These are phyloP conservation scores for Aquilaria yunnanensis DNA, from an alignment of 345 rosid species.

Conservation along the genomic window DNA sequence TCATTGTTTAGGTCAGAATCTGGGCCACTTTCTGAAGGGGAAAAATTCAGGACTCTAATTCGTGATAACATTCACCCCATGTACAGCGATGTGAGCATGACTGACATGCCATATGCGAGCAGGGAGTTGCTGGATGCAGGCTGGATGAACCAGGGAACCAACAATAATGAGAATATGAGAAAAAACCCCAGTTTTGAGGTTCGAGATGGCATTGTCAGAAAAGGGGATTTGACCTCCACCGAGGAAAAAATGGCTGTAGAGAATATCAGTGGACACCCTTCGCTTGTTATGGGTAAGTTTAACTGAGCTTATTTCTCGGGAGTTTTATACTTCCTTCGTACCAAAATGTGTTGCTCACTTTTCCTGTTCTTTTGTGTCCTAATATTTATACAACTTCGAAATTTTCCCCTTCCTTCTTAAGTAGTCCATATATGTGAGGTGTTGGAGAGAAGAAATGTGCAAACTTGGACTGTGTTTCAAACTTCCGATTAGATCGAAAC, in stretches of 20 bases:
- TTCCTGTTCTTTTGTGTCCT: no score
- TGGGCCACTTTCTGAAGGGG: slow-evolving; percentile 22
- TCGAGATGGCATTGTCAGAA: slow-evolving; percentile 30
- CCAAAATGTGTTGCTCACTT: no score
- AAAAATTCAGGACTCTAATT: slow-evolving; percentile 18
- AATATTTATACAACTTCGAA: no score
- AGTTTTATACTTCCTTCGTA: no score
- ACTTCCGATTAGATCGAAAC: no score
- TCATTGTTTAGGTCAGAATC: slow-evolving; percentile 30
- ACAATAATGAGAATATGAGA: slow-evolving; percentile 19
- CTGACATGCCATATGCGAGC: slow-evolving; percentile 18
- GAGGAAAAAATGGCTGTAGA: slow-evolving; percentile 25
- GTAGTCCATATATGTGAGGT: no score
- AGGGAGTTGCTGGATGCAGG: slow-evolving; percentile 29
- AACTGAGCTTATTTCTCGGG: background rate
- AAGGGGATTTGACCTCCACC: slow-evolving; percentile 21
- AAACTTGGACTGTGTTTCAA: no score
- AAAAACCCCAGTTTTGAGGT: slow-evolving; percentile 31
- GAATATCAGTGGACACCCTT: slow-evolving; percentile 31
- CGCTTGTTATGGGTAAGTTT: slow-evolving; percentile 27
- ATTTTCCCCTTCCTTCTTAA: no score
- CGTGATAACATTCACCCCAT: slow-evolving; percentile 23
- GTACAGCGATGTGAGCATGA: slow-evolving; percentile 24
- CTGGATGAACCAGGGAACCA: slow-evolving; percentile 26
- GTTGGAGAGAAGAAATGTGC: no score